A percentile compares a stretch with the other conserved stretches of the same genome.
These are phyloP conservation scores for Diutina neorugosa DNA, from an alignment of 1,139 yeast species.

Conservation along the genomic window DNA sequence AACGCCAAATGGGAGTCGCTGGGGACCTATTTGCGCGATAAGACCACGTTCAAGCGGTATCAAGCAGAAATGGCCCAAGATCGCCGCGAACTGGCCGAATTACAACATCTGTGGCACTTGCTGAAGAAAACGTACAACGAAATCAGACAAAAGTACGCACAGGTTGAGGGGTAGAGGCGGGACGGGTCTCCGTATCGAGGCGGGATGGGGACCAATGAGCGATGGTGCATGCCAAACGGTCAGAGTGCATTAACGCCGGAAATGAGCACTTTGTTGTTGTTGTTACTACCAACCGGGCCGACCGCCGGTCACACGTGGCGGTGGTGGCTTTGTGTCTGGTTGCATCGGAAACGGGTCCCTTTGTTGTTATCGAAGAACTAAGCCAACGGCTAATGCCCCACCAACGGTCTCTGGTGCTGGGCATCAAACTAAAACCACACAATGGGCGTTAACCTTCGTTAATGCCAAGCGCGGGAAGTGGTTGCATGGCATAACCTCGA, in stretches of 20 bases:
- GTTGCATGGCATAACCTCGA: neutral
- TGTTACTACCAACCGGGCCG: too few species aligned
- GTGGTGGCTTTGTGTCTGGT: too few species aligned
- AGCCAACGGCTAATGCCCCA: too few species aligned
- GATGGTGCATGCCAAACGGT: too few species aligned
- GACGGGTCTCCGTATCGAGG: neutral
- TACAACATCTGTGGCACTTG: conserved; percentile 22
- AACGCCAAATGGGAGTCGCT: conserved; percentile 39
- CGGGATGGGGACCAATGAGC: neutral
- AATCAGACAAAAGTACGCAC: conserved; percentile 15
- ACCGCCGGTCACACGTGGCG: too few species aligned
- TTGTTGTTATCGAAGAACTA: too few species aligned
- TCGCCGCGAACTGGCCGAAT: conserved; percentile 9
- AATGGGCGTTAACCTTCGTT: neutral
- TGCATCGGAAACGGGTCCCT: too few species aligned
- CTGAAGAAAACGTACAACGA: conserved; percentile 16
- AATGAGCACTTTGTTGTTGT: too few species aligned
- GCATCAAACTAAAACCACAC: too few species aligned
- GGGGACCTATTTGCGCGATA: conserved; percentile 20
- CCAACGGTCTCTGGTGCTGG: neutral
- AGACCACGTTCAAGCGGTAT: conserved; percentile 17
- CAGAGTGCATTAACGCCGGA: too few species aligned
- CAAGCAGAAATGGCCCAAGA: conserved; percentile 19
- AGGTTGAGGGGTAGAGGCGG: neutral
- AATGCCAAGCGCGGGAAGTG: neutral